phyloP scores from a whole-genome alignment of 805 yeast genomes.

The Yarrowia hollandica region DNA sequence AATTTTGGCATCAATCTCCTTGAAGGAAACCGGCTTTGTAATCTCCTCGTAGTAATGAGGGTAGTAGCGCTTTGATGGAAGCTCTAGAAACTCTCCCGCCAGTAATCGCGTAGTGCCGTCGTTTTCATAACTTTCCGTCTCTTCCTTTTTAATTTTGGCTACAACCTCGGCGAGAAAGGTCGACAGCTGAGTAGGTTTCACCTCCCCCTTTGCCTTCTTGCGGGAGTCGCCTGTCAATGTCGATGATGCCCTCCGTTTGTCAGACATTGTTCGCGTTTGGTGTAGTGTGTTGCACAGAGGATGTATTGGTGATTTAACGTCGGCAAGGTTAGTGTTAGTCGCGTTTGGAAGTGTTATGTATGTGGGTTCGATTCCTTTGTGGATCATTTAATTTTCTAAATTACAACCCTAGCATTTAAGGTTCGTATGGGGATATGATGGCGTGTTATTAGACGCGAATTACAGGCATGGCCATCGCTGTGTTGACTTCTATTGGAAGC shows the following conservation, averaged over 20 bases:
- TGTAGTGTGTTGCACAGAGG: no score
- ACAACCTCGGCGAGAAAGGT: background rate
- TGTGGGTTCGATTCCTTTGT: background rate
- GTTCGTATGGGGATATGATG: background rate
- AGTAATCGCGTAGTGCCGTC: slow-evolving; percentile 36
- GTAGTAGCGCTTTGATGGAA: slow-evolving; percentile 72
- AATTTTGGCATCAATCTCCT: slow-evolving; percentile 59
- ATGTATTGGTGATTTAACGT: background rate
- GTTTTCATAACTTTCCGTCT: slow-evolving; percentile 13
- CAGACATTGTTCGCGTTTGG: background rate
- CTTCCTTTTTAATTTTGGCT: slow-evolving; percentile 1
- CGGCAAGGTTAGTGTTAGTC: background rate
- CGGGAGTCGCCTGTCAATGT: slow-evolving; percentile 3
- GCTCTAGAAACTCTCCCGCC: slow-evolving; percentile 57
- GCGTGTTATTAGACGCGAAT: background rate
- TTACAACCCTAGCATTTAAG: background rate
- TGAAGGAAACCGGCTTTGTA: slow-evolving; percentile 63
- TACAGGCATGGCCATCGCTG: no score
- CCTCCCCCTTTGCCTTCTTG: slow-evolving; percentile 11
- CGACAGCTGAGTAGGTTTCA: slow-evolving; percentile 7
- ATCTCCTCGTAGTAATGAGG: slow-evolving; percentile 78
- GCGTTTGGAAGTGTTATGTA: background rate
- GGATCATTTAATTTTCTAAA: background rate
- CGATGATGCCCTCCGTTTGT: slow-evolving; percentile 26
- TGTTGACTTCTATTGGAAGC: no score